A percentile compares a stretch with the other conserved stretches of the same genome.
Evolutionary conservation across 2,329 filamentous ascomycete species (phyloP).

Genomic region (Cytospora piceicola): DNA sequence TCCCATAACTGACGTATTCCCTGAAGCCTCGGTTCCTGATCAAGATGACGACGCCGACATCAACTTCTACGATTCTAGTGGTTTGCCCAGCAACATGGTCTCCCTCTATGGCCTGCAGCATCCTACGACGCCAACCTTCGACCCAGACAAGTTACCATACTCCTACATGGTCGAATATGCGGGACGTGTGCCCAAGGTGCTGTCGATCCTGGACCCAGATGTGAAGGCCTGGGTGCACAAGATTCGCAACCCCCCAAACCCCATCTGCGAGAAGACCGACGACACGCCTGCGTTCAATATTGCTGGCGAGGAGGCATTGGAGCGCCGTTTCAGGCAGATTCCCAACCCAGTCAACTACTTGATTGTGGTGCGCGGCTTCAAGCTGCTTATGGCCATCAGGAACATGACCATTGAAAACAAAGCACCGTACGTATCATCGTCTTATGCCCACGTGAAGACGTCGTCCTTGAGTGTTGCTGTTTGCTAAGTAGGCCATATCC

Average conservation of each 20-base stretch:
- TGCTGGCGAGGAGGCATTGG: constrained; percentile 6
- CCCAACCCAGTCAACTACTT: not conserved
- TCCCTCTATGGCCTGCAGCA: not conserved
- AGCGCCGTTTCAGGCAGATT: not conserved
- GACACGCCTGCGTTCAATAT: not conserved
- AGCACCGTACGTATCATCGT: not conserved
- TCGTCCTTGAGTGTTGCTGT: not conserved
- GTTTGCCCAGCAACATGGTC: not conserved
- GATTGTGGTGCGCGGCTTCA: constrained; percentile 2
- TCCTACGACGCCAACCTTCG: not conserved
- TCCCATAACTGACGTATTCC: constrained; percentile 1
- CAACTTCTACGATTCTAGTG: not conserved
- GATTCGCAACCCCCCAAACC: not conserved
- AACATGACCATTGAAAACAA: constrained; percentile 9
- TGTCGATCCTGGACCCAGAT: not conserved
- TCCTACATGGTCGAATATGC: constrained; percentile 22
- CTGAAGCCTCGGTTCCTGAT: not conserved
- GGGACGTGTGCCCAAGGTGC: not conserved
- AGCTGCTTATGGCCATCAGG: not conserved
- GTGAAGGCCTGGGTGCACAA: not conserved
- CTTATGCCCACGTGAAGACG: not conserved
- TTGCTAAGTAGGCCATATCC: not conserved
- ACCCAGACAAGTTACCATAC: not conserved
- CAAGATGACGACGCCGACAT: not conserved
- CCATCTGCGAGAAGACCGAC: too few relatives aligned